Evolutionary conservation across 2,329 filamentous ascomycete species (phyloP), one percentile per base, ranked within the genome.

Genomic region (Apiospora sp.): DNA sequence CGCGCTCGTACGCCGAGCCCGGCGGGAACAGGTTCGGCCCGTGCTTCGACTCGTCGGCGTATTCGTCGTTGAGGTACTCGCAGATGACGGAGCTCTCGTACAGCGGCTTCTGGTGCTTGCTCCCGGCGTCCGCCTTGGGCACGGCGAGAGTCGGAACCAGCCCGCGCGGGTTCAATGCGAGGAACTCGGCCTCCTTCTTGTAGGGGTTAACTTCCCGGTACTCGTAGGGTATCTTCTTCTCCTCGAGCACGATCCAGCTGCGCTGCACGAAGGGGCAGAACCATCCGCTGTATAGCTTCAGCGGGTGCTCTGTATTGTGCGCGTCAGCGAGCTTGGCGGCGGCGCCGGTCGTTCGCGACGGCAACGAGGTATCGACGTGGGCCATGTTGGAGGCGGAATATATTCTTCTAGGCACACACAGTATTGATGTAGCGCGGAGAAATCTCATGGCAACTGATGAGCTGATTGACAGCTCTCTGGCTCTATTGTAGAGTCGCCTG

Each of bases 161-260:
- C 0, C 93, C 93, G 16, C 92, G 89, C 0, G 93, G 93, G 78
- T 96, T 96, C 74, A 95, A 85, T 12, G 87, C 86, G 30, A 95
- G 85, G 41, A 95, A 91, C 0, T 88, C 90, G 4, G 88, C 82
- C 0, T 89, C 90, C 78, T 95, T 95, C 81, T 91, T 85, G 84
- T 95, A 95, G 0, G 93, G 93, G 81, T 95, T 94, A 73, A 94
- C 91, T 84, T 94, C 92, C 75, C 93, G 86, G 80, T 94, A 94
- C 82, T 95, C 91, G 80, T 95, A 92, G 22, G 89, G 88, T 43
- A 94, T 92, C 2, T 86, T 82, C 81, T 95, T 95, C 80, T 95
- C 93, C 77, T 91, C 88, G 14, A 95, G 86, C 1, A 91, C 89
- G 74, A 94, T 91, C 91, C 93, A 94, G 19, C 88, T 87, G 24